Evolutionary conservation across 768 basidiomycete species (phyloP), one percentile per base, ranked within the genome.

Genomic region (Lactarius pseudohatsudake): DNA sequence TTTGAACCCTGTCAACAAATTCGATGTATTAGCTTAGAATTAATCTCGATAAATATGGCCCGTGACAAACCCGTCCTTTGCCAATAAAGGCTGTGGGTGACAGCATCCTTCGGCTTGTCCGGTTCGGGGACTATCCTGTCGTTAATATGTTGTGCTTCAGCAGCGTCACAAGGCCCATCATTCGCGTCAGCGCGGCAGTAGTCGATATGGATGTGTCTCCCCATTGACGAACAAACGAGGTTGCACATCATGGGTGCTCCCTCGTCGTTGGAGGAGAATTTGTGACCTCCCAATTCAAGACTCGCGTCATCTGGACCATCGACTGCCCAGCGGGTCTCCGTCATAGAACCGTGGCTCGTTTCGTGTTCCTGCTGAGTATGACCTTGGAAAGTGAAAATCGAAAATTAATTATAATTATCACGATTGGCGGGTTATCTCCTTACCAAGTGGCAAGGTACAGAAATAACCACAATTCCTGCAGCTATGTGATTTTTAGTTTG

Each of bases 181-280:
- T 65, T 74, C 20, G 81, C 74, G 38, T 75, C 71, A 1, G 81
- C 74, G 1, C 84, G 80, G 66, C 86, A 88, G 62, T 81, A 82
- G 65, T 82, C 84, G 38, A 87, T 75, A 71, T 88, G 86, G 0
- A 77, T 75, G 60, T 88, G 86, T n/a, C 87, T 74, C 1, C 86
- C 87, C 75, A 86, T 77, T 20, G 82, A 75, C 2, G 79, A 76
- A 67, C 85, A 88, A 36, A 85, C 72, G 15, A 86, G 76, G 56
- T 79, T 86, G 72, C 87, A 87, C 77, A 87, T 79, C 84, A 87
- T 85, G 0, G 86, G 86, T 0, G 85, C 85, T 7, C 86, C 85
- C 38, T 84, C 82, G 59, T 86, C 84, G 36, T 80, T 79, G 0
- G 81, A 69, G 11, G 79, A 83, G 71, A 85, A 88, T 64, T 80